Base-by-base conservation (phyloP, 352 stramenopile genomes). In the Phytophthora brassicae region DNA sequence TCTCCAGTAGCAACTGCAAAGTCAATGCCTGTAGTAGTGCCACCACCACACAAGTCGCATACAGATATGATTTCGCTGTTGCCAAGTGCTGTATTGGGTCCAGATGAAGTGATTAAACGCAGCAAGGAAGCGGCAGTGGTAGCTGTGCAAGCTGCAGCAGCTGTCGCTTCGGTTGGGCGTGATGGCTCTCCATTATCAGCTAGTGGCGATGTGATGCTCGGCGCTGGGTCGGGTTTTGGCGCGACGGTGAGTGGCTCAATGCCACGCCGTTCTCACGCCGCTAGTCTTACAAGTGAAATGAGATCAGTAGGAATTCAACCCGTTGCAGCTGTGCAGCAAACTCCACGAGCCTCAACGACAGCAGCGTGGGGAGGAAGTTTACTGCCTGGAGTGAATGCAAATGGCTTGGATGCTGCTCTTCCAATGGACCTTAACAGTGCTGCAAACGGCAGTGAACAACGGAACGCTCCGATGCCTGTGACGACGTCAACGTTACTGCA, bases 41-140 rank as follows among this genome's bases (percentile, higher is more conserved):
- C 74, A 5, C 68, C 68, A 3, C 83, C 84, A 14, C 86, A 95
- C 68, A 93, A 95, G 42, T 95, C 86, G 8, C 81, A 95, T 35
- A 67, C 77, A 0, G 86, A 92, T 31, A 86, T 93, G 50, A 74
- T 91, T 23, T 79, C 79, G 26, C 52, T 91, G 22, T 52, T 95
- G 14, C 81, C 84, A 23, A 67, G 60, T 6, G 53, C 64, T 4
- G 62, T 79, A 3, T 53, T 95, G 13, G 74, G 72, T 4, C 86
- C 86, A 17, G 86, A 95, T 50, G 84, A 95, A 68, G 86, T 95
- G 24, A 95, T 95, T 57, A 92, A 93, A 50, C 82, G 84, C 31
- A 92, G 84, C 64, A 95, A 95, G 50, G 79, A 92, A 56, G 79
- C 83, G 0, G 84, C 86, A 11, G 82, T 87, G 4, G 77, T 83